Evolutionary conservation across 2,329 filamentous ascomycete genomes (phyloP).

Genomic region (Alternaria infectoria): DNA sequence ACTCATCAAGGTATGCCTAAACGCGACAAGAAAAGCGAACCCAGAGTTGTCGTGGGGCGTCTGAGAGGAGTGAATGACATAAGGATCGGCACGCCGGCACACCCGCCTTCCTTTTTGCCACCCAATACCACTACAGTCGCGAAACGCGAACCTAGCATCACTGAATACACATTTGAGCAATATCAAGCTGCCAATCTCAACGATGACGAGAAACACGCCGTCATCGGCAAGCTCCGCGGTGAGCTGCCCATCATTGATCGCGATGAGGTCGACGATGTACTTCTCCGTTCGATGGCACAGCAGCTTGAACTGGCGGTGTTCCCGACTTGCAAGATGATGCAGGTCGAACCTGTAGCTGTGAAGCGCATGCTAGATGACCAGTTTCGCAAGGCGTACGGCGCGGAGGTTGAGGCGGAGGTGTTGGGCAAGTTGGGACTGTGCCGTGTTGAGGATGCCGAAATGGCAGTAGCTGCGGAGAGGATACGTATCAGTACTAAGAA

Average conservation of each 20-base stretch:
- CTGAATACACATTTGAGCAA: slow-evolving; percentile 6
- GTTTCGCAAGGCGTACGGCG: slow-evolving; percentile 9
- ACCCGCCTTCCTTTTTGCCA: background rate
- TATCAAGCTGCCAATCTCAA: slow-evolving; percentile 12
- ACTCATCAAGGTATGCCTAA: background rate
- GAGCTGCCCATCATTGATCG: slow-evolving; percentile 13
- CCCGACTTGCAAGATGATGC: slow-evolving; percentile 13
- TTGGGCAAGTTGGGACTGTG: background rate
- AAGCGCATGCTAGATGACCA: slow-evolving; percentile 13
- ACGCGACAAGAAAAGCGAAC: background rate
- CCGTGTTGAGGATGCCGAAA: background rate
- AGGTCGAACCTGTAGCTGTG: slow-evolving; percentile 3
- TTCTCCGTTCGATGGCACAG: background rate
- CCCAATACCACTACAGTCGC: background rate
- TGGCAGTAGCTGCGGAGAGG: background rate
- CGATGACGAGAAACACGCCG: slow-evolving; percentile 1
- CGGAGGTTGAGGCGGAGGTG: background rate
- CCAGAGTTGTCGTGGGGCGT: background rate
- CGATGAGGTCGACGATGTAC: slow-evolving; percentile 6
- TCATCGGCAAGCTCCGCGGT: slow-evolving; percentile 9
- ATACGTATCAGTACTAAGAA: background rate
- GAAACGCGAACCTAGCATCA: background rate
- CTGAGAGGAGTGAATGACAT: slow-evolving; percentile 1
- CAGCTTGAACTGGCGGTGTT: slow-evolving; percentile 7
- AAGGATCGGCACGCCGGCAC: background rate